Percentiles rank a stretch among this genome's conserved stretches.
These are phyloP conservation scores for Camellia lanceoleosa DNA, from an alignment of 148 eudicot genomes.

Conservation along the genomic window DNA sequence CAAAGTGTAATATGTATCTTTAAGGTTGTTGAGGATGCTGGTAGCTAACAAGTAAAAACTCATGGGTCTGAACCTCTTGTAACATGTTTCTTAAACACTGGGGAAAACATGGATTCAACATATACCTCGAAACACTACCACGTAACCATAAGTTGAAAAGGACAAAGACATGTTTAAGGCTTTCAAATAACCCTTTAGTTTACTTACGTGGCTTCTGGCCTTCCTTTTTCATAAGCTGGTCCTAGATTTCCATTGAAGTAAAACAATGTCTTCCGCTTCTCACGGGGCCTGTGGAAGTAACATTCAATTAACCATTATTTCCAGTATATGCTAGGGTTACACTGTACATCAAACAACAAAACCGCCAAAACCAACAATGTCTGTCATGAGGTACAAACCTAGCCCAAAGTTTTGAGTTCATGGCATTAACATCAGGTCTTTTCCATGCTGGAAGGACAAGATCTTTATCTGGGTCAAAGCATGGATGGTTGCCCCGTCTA, in stretches of 20 bases:
- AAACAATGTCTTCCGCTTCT: conserved; percentile 61
- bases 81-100: not conserved
- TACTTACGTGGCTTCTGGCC: conserved; percentile 86
- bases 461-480: conserved; percentile 89
- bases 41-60: not conserved
- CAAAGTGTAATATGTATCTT: not conserved
- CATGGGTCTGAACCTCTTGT: not conserved
- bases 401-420: conserved; percentile 66
- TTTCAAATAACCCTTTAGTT: not conserved
- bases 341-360: not conserved
- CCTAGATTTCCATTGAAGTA: conserved; percentile 95
- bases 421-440: conserved; percentile 59
- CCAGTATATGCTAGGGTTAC: not conserved
- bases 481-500: conserved; percentile 85
- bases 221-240: conserved; percentile 72
- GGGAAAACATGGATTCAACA: not conserved
- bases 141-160: not conserved
- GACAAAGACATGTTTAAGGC: not conserved
- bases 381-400: conserved; percentile 33
- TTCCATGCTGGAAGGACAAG: conserved; percentile 98
- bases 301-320: not conserved
- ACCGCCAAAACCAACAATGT: not conserved
- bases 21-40: not conserved
- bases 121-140: not conserved
- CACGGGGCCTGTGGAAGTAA: conserved; percentile 60